phyloP scores from a whole-genome alignment of 371 early-diverging fungal genomes.

The Actinomortierella wolfii region DNA sequence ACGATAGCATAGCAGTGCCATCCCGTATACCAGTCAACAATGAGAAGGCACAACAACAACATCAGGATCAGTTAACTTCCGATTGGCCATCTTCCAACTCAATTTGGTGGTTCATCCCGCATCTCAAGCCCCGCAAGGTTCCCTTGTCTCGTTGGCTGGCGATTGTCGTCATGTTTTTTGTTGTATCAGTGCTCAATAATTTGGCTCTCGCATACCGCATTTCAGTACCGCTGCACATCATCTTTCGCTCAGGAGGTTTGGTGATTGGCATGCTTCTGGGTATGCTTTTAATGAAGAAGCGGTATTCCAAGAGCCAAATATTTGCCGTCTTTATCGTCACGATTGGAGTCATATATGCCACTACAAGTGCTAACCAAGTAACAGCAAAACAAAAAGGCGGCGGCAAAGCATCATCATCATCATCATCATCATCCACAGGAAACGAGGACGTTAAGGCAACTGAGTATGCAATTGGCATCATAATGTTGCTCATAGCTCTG shows the following conservation, averaged over 20 bases:
- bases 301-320: constrained; percentile 59
- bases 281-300: constrained; percentile 68
- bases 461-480: constrained; percentile 77
- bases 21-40: background rate
- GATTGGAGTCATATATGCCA: constrained; percentile 65
- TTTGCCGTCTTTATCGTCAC: constrained; percentile 78
- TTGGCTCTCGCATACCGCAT: constrained; percentile 80
- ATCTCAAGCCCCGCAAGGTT: constrained; percentile 65
- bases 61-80: background rate
- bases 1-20: too few species aligned
- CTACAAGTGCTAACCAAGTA: constrained; percentile 40
- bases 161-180: constrained; percentile 80
- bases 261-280: constrained; percentile 87
- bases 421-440: background rate
- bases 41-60: background rate
- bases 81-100: too few species aligned
- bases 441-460: constrained; percentile 33
- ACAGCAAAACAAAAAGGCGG: too few species aligned
- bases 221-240: constrained; percentile 88
- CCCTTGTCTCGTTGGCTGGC: constrained; percentile 76
- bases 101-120: constrained; percentile 50
- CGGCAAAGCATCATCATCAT: background rate
- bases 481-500: constrained; percentile 73
- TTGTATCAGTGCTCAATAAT: constrained; percentile 83
- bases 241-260: constrained; percentile 85